Base-by-base conservation (phyloP, 257 asterid genomes). In the Nicotiana tomentosiformis region DNA sequence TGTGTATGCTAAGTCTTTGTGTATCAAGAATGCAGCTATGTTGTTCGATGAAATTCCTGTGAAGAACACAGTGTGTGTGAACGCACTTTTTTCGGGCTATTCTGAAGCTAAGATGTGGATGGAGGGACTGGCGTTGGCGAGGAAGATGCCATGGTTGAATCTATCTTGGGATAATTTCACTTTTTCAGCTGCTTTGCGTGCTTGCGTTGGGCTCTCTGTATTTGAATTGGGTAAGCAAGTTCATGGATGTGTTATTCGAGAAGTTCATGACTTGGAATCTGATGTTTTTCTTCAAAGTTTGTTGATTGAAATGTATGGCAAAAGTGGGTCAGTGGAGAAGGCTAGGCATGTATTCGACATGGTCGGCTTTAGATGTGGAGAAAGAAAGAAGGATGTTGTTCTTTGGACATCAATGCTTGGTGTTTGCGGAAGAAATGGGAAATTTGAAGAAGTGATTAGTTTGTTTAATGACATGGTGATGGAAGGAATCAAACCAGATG, bases 11-110 rank as follows among this genome's bases (percentile, higher is more conserved):
- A 94, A 92, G 66, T 69, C 65, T 33, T 35, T 37, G 16, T 55
- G 85, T 65, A 17, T 90, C 29, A 53, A 43, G 32, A 87, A 90
- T 84, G 98, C 97, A 77, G 88, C 88, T 0, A 86, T 0, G 84
- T 26, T 93, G 95, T 93, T 96, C 66, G 99, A 96, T 55, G 98
- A 93, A 96, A 96, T 92, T 83, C 98, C 97, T 82, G 85, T 83
- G 87, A 92, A 69, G 86, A 92, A 92, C 29, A 87, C 87, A 3
- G 92, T 91, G 65, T 92, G 98, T 46, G 92, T 82, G 16, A 96
- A 96, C 84, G 97, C 93, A 4, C 94, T 94, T 81, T 62, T 96
- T 62, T 88, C 96, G 1, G 98, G 97, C 53, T 94, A 87, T 62
- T 90, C 91, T 37, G 98, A 92, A 58, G 91, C 93, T 70, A 92